These are phyloP conservation scores for Cryptococcus wingfieldii DNA, from an alignment of 1,284 basidiomycete species.

Conservation along the genomic window DNA sequence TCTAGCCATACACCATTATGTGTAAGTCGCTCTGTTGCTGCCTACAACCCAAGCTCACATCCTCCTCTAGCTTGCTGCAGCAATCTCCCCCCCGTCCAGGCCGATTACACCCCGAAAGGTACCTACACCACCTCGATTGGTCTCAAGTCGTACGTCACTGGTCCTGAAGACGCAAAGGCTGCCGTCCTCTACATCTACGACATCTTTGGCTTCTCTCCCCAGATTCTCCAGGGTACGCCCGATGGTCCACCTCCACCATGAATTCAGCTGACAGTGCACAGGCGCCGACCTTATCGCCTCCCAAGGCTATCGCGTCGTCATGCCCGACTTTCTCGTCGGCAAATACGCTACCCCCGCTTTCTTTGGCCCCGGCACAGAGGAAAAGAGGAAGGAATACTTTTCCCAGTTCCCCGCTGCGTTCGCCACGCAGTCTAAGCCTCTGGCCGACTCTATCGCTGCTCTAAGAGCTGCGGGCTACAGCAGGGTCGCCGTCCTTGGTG, in stretches of 20 bases:
- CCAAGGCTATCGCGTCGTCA: slow-evolving; percentile 47
- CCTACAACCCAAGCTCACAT: too few species aligned
- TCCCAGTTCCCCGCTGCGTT: slow-evolving; percentile 32
- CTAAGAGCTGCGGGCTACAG: slow-evolving; percentile 38
- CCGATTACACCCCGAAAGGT: slow-evolving; percentile 53
- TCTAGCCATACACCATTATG: too few species aligned
- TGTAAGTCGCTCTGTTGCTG: too few species aligned
- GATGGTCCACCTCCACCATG: background rate
- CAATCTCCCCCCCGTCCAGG: slow-evolving; percentile 50
- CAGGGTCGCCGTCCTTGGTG: slow-evolving; percentile 47
- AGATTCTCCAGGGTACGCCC: slow-evolving; percentile 50
- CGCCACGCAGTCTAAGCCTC: slow-evolving; percentile 30
- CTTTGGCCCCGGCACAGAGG: slow-evolving; percentile 35
- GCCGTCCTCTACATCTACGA: slow-evolving; percentile 42
- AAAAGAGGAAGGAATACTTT: slow-evolving; percentile 34
- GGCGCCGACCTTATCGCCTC: slow-evolving; percentile 48
- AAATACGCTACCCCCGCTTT: slow-evolving; percentile 41
- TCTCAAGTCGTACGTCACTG: slow-evolving; percentile 45
- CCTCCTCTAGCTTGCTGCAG: slow-evolving; percentile 47
- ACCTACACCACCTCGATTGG: slow-evolving; percentile 42
- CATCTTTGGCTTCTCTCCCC: slow-evolving; percentile 51
- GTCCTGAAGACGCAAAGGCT: slow-evolving; percentile 34
- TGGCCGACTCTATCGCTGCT: slow-evolving; percentile 36
- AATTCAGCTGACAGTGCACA: slow-evolving; percentile 4
- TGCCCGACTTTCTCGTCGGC: slow-evolving; percentile 51